Evolutionary conservation across 208 protist species (phyloP).

Genomic region (Hexamita inflata): DNA sequence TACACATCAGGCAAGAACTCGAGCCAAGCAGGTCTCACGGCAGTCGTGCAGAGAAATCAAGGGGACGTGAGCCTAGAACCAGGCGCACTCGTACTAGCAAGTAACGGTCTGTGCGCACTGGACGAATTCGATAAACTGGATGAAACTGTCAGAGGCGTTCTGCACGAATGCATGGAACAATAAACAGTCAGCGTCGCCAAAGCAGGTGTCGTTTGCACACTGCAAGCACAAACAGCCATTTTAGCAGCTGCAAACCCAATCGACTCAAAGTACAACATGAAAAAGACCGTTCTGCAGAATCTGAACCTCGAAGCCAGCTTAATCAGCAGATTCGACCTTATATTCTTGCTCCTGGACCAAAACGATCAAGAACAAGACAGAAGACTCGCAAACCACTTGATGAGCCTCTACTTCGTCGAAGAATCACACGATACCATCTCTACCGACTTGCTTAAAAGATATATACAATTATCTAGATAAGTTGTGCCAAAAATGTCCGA

Average conservation of each 20-base stretch:
- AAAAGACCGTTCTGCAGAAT: slow-evolving; percentile 13
- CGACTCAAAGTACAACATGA: slow-evolving; percentile 46
- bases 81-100: slow-evolving; percentile 36
- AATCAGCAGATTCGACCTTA: slow-evolving; percentile 28
- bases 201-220: slow-evolving; percentile 85
- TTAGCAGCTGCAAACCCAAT: slow-evolving; percentile 96
- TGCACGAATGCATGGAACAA: slow-evolving; percentile 70
- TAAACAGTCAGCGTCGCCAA: slow-evolving; percentile 98
- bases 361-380: neutral
- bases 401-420: neutral
- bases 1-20: slow-evolving; percentile 94
- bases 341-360: slow-evolving; percentile 19
- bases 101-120: slow-evolving; percentile 61
- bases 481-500: too few relatives aligned
- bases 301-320: slow-evolving; percentile 18
- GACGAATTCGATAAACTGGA: slow-evolving; percentile 99
- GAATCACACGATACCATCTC: neutral
- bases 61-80: slow-evolving; percentile 84
- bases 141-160: slow-evolving; percentile 61
- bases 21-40: slow-evolving; percentile 92
- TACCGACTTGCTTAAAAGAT: too few relatives aligned
- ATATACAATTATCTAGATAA: too few relatives aligned
- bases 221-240: slow-evolving; percentile 75
- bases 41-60: slow-evolving; percentile 84
- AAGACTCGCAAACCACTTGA: neutral